Percentiles rank a stretch among this genome's conserved stretches.
phyloP scores from a whole-genome alignment of 768 basidiomycete species.

The Amanita thiersii region DNA sequence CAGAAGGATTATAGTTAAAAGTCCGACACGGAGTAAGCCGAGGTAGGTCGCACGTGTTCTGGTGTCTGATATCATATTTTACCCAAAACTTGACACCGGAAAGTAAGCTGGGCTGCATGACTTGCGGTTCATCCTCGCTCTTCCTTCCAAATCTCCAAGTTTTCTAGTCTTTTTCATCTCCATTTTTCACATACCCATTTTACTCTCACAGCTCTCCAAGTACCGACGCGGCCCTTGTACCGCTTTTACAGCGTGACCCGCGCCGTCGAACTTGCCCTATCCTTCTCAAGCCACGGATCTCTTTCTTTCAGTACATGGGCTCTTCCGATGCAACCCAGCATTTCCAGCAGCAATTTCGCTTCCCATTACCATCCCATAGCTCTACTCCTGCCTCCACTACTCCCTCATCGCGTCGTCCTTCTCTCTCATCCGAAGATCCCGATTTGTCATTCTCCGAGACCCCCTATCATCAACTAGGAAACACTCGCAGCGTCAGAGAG shows the following conservation, averaged over 20 bases:
- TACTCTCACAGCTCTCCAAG: no score
- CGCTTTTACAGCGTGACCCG: no score
- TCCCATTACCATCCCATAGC: constrained; percentile 15
- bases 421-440: constrained; percentile 12
- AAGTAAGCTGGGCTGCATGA: background rate
- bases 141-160: constrained; percentile 1
- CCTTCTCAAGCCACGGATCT: no score
- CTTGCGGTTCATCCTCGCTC: background rate
- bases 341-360: constrained; percentile 1
- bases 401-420: constrained; percentile 16
- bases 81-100: constrained; percentile 9
- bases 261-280: no score
- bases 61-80: constrained; percentile 15
- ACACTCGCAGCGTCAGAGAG: background rate
- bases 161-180: no score
- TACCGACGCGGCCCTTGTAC: no score
- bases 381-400: constrained; percentile 19
- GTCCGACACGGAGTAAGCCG: constrained; percentile 21
- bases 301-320: background rate
- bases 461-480: background rate
- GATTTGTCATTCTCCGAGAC: background rate
- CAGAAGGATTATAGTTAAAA: constrained; percentile 14
- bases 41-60: constrained; percentile 21
- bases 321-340: constrained; percentile 12
- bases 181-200: no score